Conservation (phyloP, 768 basidiomycete species). For the Boletus vermiculosoides region DNA sequence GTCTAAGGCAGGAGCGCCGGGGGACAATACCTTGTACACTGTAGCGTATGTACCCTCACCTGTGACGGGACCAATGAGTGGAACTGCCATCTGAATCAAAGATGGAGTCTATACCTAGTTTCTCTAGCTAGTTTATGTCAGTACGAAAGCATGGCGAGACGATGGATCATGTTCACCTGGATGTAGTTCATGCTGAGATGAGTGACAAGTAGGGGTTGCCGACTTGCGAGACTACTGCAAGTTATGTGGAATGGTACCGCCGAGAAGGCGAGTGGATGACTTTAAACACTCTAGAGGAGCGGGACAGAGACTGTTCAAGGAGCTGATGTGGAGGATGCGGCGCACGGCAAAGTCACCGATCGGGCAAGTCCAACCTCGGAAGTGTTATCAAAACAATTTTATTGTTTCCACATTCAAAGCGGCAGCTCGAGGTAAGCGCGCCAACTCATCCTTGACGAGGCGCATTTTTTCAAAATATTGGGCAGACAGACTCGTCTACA, state of each 20-base stretch:
- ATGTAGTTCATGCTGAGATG: constrained; percentile 52
- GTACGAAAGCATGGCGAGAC: neutral
- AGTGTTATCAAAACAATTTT: neutral
- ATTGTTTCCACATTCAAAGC: neutral
- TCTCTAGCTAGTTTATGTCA: constrained; percentile 67
- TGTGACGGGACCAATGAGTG: constrained; percentile 27
- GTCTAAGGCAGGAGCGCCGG: neutral
- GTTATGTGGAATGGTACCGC: constrained; percentile 5
- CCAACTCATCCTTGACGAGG: neutral
- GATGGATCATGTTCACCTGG: constrained; percentile 38
- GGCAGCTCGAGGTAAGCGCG: neutral
- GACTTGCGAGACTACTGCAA: constrained; percentile 2
- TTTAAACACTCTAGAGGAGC: neutral
- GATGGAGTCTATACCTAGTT: constrained; percentile 55
- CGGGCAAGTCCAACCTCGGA: constrained; percentile 13
- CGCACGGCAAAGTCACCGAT: constrained; percentile 12
- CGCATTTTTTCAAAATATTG: neutral
- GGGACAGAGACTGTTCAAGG: neutral
- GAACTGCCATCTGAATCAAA: constrained; percentile 1
- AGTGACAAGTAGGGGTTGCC: neutral
- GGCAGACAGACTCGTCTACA: neutral
- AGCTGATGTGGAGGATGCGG: neutral
- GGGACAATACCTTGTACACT: constrained; percentile 80
- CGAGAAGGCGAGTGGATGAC: constrained; percentile 1
- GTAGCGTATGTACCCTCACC: constrained; percentile 95